Evolutionary conservation across 495 filamentous ascomycete species (phyloP).

Genomic region (Bathelium albidoporum): DNA sequence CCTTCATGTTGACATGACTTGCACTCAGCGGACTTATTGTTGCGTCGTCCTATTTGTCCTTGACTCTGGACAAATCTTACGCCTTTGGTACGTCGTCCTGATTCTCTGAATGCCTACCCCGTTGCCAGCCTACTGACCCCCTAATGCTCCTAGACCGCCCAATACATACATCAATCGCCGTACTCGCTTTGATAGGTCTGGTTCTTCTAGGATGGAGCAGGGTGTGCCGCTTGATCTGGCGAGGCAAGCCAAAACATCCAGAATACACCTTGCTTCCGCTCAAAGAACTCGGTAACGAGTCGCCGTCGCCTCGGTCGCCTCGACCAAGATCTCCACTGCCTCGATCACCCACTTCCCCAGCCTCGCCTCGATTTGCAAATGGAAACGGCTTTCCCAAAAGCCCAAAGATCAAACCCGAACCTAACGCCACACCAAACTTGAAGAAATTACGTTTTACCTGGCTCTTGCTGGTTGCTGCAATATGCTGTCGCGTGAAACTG

Average conservation of each 20-base stretch:
- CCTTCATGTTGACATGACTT: background rate
- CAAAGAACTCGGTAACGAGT: constrained; percentile 4
- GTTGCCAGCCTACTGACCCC: background rate
- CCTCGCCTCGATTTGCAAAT: background rate
- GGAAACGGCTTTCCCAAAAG: background rate
- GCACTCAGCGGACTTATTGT: constrained; percentile 6
- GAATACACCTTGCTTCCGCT: constrained; percentile 19
- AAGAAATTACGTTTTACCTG: constrained; percentile 17
- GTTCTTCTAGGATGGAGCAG: constrained; percentile 16
- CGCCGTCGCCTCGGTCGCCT: constrained; percentile 8
- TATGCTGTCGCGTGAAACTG: constrained; percentile 22
- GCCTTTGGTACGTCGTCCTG: background rate
- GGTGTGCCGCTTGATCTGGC: background rate
- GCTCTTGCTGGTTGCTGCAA: constrained; percentile 16
- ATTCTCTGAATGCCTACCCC: background rate
- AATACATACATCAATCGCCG: constrained; percentile 22
- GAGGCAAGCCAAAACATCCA: background rate
- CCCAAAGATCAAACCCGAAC: background rate
- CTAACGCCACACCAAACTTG: constrained; percentile 5
- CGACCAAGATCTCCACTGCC: constrained; percentile 16
- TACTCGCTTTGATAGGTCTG: constrained; percentile 19
- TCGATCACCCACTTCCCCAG: background rate
- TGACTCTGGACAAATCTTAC: background rate
- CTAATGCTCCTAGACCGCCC: constrained; percentile 12
- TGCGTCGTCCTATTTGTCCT: background rate